Evolutionary conservation across 208 protist species (phyloP).

Genomic region (Acanthamoeba rhysodes): DNA sequence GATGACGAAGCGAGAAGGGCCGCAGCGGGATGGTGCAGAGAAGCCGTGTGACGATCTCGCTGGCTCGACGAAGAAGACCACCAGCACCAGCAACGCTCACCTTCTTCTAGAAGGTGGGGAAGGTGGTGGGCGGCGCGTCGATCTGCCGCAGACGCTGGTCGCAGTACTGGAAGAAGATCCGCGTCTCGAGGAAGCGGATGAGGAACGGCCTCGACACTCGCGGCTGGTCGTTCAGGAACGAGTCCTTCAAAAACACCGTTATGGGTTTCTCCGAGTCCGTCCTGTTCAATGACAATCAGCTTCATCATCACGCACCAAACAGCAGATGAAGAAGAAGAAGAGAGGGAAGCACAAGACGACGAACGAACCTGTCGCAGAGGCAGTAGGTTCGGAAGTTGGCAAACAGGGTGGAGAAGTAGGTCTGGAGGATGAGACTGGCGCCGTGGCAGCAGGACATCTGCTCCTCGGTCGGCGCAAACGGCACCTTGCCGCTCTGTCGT

Average conservation of each 20-base stretch:
- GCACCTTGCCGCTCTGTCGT: background rate
- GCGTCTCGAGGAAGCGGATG: constrained; percentile 68
- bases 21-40: too few relatives aligned
- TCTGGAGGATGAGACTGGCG: constrained; percentile 54
- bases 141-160: constrained; percentile 74
- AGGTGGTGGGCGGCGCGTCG: constrained; percentile 37
- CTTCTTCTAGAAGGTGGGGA: background rate
- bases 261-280: constrained; percentile 75
- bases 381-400: constrained; percentile 70
- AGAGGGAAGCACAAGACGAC: background rate
- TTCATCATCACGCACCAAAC: background rate
- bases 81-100: too few relatives aligned
- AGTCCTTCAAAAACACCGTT: constrained; percentile 73
- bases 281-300: background rate
- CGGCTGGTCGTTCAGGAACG: constrained; percentile 70
- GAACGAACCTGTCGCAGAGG: constrained; percentile 57
- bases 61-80: background rate
- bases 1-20: background rate
- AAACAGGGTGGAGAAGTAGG: constrained; percentile 66
- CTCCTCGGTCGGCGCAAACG: constrained; percentile 53
- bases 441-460: constrained; percentile 60
- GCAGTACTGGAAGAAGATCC: constrained; percentile 71
- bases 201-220: constrained; percentile 52
- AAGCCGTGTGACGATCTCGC: too few relatives aligned
- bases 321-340: background rate